Base-by-base conservation (phyloP, 768 basidiomycete species). In the Agaricus blazei region DNA sequence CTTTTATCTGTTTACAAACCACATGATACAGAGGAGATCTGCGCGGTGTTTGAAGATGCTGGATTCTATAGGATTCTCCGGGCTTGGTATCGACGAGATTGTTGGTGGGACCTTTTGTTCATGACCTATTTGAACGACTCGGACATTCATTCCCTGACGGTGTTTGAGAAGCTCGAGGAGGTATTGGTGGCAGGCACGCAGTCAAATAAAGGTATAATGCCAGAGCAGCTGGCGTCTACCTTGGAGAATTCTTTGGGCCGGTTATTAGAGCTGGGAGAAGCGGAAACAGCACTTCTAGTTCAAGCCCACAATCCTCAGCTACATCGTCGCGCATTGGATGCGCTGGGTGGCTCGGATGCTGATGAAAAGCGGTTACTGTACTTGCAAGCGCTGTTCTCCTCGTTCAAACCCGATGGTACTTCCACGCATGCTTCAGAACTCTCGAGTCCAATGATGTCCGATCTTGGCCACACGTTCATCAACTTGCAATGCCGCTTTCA, bases 51-150 rank as follows among this genome's bases (percentile, higher is more conserved):
- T 65, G 82, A 88, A 62, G 64, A 72, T 9, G 94, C 96, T 0
- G 87, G 91, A 0, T 99, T 99, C 73, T 95, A 85, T 67, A 83
- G 94, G 38, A 95, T 99, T 57, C 75, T 99, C 26, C 85, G 93
- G 41, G 76, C 81, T 8, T 87, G 90, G 78, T 84, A 92, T 70
- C 77, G 81, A 15, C 84, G 85, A 48, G 90, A 95, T 46, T 77
- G 71, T 24, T 76, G 80, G 58, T 98, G 93, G 94, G 76, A 80
- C 3, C 75, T 80, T 14, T 75, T 98, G 36, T 69, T 96, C 27
- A 73, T 77, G 47, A 87, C 90, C 3, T 89, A 86, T 64, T 67
- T 98, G 41, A 77, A 82, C 19, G 95, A 98, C 68, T 76, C 83
- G 2, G 81, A 84, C 44, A 68, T 90, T 44, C 75, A 72, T 8